Conservation (phyloP, 2,329 filamentous ascomycete genomes). For the Ceratocystis harringtonii region DNA sequence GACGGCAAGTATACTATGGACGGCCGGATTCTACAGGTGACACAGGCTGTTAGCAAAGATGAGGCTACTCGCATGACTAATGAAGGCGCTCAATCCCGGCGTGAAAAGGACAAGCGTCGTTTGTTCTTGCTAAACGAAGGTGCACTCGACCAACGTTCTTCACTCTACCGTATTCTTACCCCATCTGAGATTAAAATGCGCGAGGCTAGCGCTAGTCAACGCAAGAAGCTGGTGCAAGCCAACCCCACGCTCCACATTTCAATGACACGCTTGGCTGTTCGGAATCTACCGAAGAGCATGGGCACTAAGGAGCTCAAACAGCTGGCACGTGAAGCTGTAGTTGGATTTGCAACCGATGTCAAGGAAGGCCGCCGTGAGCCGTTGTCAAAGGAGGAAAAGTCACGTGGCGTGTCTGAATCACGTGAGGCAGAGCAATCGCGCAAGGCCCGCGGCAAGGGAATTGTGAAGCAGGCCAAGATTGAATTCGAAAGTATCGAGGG, state of each 20-base stretch:
- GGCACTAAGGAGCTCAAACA: constrained; percentile 80
- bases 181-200: constrained; percentile 74
- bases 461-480: constrained; percentile 87
- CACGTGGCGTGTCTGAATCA: constrained; percentile 65
- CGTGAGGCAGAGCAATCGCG: constrained; percentile 64
- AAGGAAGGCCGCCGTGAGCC: constrained; percentile 60
- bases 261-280: constrained; percentile 75
- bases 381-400: constrained; percentile 78
- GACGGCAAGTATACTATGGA: constrained; percentile 80
- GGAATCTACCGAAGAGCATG: constrained; percentile 75
- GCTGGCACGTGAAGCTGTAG: constrained; percentile 78
- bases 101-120: constrained; percentile 75
- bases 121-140: constrained; percentile 83
- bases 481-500: constrained; percentile 83
- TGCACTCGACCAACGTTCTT: constrained; percentile 59
- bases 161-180: constrained; percentile 61
- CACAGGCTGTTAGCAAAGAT: constrained; percentile 69
- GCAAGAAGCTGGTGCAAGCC: constrained; percentile 76
- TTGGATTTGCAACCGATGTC: constrained; percentile 84
- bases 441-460: constrained; percentile 66
- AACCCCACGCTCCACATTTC: constrained; percentile 84
- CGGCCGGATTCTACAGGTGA: constrained; percentile 70
- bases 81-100: constrained; percentile 44
- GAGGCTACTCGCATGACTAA: constrained; percentile 64
- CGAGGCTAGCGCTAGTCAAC: constrained; percentile 71